Evolutionary conservation across 1,284 basidiomycete genomes (phyloP), one percentile per base, ranked within the genome.

Genomic region (Sutorius eximius): DNA sequence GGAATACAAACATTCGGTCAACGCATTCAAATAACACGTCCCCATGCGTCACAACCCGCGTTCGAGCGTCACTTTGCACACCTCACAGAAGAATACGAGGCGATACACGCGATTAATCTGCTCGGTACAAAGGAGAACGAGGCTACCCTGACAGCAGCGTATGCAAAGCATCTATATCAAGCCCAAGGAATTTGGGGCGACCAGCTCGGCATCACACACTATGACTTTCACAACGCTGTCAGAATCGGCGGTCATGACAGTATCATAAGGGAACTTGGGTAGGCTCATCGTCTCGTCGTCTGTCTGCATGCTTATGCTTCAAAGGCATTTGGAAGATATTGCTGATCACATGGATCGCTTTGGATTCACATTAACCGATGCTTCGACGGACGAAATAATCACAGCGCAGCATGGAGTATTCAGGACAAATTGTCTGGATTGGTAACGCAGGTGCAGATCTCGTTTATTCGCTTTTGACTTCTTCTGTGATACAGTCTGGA

Each of bases 401-500:
- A 90, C 86, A 29, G 79, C 85, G 53, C 97, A 99, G 69, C 84
- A 83, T 51, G 97, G 97, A 5, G 83, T 94, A 10, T 98, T 99
- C 71, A 80, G 97, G 50, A 91, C 89, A 13, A 99, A 99, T 68
- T 99, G 96, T 70, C 77, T 99, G 46, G 96, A 98, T 70, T 98
- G 95, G 93, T 93, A 64, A 60, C 79, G 60, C 22, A 22, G 41
- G 27, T 45, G 18, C 37, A 3, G 49, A 15, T 16, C 10, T 4
- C 20, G n/a, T 49, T 16, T 18, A 27, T 48, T 34, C 38, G 16
- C 18, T 29, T 37, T 32, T 59, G 57, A 58, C 41, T 44, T 20
- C 46, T 55, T 47, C 42, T 44, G 24, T 27, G 42, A 51, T 56
- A 57, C 61, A 95, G 94, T 70, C 76, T 98, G 58, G 96, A 98